Evolutionary conservation across 768 basidiomycete genomes (phyloP).

Genomic region (Cystobasidium ongulense): DNA sequence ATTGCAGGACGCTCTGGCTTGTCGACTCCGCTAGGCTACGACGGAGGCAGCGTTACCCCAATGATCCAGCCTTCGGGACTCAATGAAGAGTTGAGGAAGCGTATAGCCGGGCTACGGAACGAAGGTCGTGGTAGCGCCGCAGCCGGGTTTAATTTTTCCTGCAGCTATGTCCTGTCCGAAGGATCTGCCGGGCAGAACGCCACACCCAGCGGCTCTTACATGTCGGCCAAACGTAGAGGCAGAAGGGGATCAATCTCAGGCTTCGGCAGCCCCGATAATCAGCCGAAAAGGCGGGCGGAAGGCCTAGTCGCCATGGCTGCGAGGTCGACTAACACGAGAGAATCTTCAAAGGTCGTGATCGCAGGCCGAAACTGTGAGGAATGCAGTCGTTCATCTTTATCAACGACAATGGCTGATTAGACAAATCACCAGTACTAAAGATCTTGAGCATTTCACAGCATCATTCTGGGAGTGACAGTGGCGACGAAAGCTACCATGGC

Average conservation of each 20-base stretch:
- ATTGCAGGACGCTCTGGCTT: not conserved
- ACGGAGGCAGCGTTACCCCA: not conserved
- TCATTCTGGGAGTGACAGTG: not conserved
- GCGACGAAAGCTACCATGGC: not conserved
- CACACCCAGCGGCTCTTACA: not conserved
- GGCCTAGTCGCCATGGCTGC: slow-evolving; percentile 21
- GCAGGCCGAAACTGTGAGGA: slow-evolving; percentile 7
- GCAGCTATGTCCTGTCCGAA: not conserved
- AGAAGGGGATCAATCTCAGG: not conserved
- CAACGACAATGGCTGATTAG: not conserved
- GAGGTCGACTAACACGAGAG: not conserved
- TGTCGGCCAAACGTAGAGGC: not conserved
- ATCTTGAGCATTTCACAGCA: not conserved
- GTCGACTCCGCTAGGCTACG: not conserved
- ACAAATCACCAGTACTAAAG: not conserved
- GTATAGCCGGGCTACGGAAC: not conserved
- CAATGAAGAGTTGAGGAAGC: not conserved
- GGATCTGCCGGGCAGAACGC: not conserved
- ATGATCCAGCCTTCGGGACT: not conserved
- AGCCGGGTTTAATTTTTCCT: not conserved
- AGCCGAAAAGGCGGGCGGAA: not conserved
- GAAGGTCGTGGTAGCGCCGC: not conserved
- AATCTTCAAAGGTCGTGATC: slow-evolving; percentile 6
- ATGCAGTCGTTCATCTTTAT: not conserved
- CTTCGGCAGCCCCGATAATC: not conserved